Evolutionary conservation across 768 basidiomycete species (phyloP), one percentile per base, ranked within the genome.

Genomic region (Gloeopeniophorella convolvens): DNA sequence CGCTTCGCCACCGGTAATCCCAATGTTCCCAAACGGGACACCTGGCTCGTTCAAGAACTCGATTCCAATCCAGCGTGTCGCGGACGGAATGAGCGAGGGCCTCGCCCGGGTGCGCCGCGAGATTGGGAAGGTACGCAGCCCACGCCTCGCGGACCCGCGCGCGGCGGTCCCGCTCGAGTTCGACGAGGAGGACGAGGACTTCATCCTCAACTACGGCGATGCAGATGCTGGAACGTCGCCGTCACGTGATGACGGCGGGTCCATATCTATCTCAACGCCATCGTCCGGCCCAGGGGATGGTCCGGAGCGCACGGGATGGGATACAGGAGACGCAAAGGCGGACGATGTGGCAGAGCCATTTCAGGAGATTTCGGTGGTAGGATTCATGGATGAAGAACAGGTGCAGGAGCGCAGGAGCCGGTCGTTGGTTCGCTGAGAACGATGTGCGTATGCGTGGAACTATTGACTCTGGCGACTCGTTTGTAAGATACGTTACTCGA

Each of bases 11-110:
- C 69, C 71, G 0, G 73, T 79, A 27, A 73, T 92, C 1, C 91
- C 91, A 0, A 88, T 89, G 79, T 73, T 85, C 31, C 90, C 89
- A 0, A 93, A 93, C 56, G 89, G 88, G 15, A 62, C 63, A 1
- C 62, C 65, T 4, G 68, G 70, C 3, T 68, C 69, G 3, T 63
- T 65, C 23, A 65, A 62, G 42, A 72, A 71, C 42, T 66, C 80
- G 4, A 81, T 85, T 6, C 80, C 81, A 1, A 81, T 83, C 20
- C 69, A 79, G 5, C 71, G 69, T 12, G 72, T 80, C 48, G 70
- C 78, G 15, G 76, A 78, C 42, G 77, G 74, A 26, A 74, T 87
- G 63, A 75, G 72, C 7, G 83, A 78, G 62, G 73, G 84, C 0
- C 55, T 89, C 16, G 81, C 76, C 8, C 65, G 80, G 11, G 70